Conservation (phyloP, 208 protist genomes). For the Leishmania braziliensis region DNA sequence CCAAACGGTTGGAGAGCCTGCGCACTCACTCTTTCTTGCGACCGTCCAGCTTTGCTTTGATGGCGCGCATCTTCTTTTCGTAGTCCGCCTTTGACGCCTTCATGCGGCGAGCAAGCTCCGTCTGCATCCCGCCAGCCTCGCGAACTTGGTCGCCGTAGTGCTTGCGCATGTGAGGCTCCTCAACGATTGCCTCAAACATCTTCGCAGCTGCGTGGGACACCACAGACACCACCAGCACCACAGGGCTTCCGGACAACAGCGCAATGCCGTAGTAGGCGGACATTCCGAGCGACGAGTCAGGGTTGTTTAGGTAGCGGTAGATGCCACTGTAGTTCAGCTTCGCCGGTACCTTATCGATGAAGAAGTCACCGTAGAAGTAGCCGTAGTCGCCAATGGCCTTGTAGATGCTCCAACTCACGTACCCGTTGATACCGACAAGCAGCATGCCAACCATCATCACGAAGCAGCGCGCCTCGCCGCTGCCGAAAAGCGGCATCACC, state of each 20-base stretch:
- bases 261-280: conserved; percentile 90
- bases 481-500: conserved; percentile 42
- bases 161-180: conserved; percentile 72
- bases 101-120: conserved; percentile 51
- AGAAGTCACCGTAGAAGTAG: conserved; percentile 95
- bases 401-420: conserved; percentile 80
- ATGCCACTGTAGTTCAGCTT: conserved; percentile 92
- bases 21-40: conserved; percentile 18
- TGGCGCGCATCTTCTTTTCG: conserved; percentile 33
- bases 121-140: conserved; percentile 47
- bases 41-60: background rate
- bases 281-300: conserved; percentile 89
- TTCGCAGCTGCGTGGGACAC: conserved; percentile 78
- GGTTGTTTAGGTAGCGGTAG: conserved; percentile 96
- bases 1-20: background rate
- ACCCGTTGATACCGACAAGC: conserved; percentile 86
- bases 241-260: conserved; percentile 80
- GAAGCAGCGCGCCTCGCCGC: conserved; percentile 46
- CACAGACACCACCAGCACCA: conserved; percentile 75
- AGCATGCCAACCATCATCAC: conserved; percentile 51
- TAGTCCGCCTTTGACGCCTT: conserved; percentile 48
- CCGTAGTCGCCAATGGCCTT: conserved; percentile 92
- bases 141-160: conserved; percentile 59
- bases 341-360: conserved; percentile 67
- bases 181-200: conserved; percentile 83